Base-by-base conservation (phyloP, 2,329 filamentous ascomycete genomes). In the Thielaviopsis euricoi region DNA sequence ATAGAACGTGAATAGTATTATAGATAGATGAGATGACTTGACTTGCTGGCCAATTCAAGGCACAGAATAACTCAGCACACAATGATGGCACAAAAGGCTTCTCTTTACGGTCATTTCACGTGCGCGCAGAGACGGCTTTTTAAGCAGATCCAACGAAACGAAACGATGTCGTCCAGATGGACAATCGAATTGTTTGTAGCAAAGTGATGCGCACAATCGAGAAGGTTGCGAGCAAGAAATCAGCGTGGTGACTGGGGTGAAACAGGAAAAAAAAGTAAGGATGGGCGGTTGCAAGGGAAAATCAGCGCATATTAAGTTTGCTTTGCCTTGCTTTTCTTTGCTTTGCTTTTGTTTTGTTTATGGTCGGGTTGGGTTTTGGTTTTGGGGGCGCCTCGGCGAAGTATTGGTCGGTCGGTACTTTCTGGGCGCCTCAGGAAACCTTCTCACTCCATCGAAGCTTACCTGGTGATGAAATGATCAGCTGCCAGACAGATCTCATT, bases 11-110 rank as follows among this genome's bases (percentile, higher is more conserved):
- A 40, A 40, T 40, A 13, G 40, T n/a, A 43, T 43, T 43, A 12
- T 33, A 33, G 12, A 33, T 12, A 33, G 29, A 12, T 33, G 29
- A 12, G 29, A n/a, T 33, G 29, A 33, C 6, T 33, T 13, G 10
- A 40, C 17, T 17, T 17, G 48, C 29, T 7, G 22, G 29, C 3
- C 22, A 23, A 13, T 51, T 58, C 43, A 58, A 51, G 52, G 57
- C 17, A 58, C 57, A 23, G 57, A 53, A 26, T 51, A 15, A 46
- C 57, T 50, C n/a, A 55, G 53, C 29, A 58, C 52, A 55, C 57
- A 58, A 55, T 55, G 57, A 51, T 55, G 21, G 40, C 17, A 19
- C 23, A 50, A 17, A 56, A 23, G n/a, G 9, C 43, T 23, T 49
- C 43, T 49, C 46, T 33, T 21, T 21, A 17, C 3, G 9, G 40